Percentiles rank a stretch among this genome's conserved stretches.
Conservation (phyloP, 164 flowering plant species). For the Warburgia ugandensis region DNA sequence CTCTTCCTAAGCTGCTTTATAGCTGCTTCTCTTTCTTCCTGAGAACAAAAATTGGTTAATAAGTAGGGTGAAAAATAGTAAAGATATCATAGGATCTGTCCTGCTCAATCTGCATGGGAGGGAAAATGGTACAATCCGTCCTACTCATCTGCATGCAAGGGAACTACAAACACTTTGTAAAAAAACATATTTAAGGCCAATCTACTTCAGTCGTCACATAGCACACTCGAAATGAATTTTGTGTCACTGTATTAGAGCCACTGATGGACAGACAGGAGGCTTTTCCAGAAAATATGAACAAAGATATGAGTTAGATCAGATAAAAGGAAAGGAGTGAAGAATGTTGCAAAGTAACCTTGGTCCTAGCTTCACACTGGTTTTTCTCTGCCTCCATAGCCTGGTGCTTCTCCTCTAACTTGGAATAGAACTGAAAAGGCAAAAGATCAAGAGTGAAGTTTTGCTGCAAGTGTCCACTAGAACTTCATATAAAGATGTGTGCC, state of each 20-base stretch:
- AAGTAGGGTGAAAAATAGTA: not conserved
- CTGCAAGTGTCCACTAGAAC: not conserved
- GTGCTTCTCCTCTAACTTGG: conserved; percentile 74
- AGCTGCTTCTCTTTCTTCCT: conserved; percentile 90
- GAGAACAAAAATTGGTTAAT: not conserved
- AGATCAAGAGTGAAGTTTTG: not conserved
- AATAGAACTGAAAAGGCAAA: conserved; percentile 39
- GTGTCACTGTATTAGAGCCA: too few species aligned
- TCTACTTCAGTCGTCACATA: too few species aligned
- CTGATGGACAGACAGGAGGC: not conserved
- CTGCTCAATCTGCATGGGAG: too few species aligned
- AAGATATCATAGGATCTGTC: too few species aligned
- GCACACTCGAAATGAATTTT: too few species aligned
- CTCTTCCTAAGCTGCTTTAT: too few species aligned
- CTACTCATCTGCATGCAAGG: not conserved
- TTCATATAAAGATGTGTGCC: not conserved
- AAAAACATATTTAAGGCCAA: too few species aligned
- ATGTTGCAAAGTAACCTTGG: conserved; percentile 38
- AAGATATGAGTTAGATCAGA: not conserved
- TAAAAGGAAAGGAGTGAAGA: not conserved
- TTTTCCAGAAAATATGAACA: not conserved
- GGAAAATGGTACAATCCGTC: too few species aligned
- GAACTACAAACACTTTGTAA: too few species aligned
- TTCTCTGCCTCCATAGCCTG: conserved; percentile 74
- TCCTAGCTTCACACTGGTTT: conserved; percentile 65